Evolutionary conservation across 1,284 basidiomycete species (phyloP).

Genomic region (Puccinia triticina): DNA sequence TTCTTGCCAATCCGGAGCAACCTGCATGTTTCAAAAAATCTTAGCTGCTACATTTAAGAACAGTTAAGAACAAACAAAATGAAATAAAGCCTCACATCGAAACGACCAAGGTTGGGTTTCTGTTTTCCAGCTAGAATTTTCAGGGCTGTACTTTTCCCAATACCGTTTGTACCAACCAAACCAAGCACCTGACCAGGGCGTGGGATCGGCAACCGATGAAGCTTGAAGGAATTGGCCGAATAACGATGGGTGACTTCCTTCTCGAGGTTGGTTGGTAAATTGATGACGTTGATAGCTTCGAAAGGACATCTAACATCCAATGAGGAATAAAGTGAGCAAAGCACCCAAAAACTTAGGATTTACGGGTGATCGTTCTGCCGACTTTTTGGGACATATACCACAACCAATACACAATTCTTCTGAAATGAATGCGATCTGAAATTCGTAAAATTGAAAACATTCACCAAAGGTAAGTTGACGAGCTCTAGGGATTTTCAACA

Average conservation of each 20-base stretch:
- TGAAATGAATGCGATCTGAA: slow-evolving; percentile 86
- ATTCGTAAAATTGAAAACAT: not conserved
- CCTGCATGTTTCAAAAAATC: slow-evolving; percentile 60
- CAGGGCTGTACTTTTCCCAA: slow-evolving; percentile 93
- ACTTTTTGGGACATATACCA: slow-evolving; percentile 99
- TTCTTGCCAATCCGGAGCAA: slow-evolving; percentile 96
- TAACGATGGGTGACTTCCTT: slow-evolving; percentile 95
- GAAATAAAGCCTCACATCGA: slow-evolving; percentile 68
- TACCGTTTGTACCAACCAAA: slow-evolving; percentile 96
- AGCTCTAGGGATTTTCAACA: not conserved
- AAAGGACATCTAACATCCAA: slow-evolving; percentile 77
- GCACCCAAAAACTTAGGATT: slow-evolving; percentile 49
- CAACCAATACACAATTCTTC: slow-evolving; percentile 95
- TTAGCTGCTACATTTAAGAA: not conserved
- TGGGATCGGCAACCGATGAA: slow-evolving; percentile 91
- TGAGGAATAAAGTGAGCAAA: not conserved
- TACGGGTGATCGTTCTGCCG: slow-evolving; percentile 62
- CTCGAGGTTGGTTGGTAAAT: slow-evolving; percentile 90
- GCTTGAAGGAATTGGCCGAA: slow-evolving; percentile 94
- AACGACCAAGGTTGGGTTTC: slow-evolving; percentile 87
- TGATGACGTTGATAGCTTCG: slow-evolving; percentile 95
- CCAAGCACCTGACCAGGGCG: slow-evolving; percentile 93
- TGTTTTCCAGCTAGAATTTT: slow-evolving; percentile 93
- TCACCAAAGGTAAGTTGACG: not conserved
- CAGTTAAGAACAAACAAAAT: slow-evolving; percentile 54